These are phyloP conservation scores for Microbotryum scabiosae DNA, from an alignment of 1,284 basidiomycete species.

Conservation along the genomic window DNA sequence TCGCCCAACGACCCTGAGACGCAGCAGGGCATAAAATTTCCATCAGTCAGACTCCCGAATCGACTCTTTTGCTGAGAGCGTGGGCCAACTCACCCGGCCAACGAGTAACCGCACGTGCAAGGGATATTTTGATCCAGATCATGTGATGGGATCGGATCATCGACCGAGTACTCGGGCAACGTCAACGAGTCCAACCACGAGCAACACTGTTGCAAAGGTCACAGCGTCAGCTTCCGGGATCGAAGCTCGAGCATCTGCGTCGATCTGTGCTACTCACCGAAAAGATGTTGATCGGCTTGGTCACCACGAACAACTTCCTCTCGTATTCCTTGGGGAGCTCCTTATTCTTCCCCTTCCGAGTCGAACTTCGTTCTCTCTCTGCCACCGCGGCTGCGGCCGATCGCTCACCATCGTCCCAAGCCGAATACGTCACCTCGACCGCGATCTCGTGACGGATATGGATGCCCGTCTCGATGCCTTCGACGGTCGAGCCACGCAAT, in stretches of 20 bases:
- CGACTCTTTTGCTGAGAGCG: not conserved
- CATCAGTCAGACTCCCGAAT: not conserved
- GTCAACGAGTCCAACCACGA: slow-evolving; percentile 4
- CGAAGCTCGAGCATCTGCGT: not conserved
- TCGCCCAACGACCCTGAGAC: not conserved
- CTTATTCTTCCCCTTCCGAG: not conserved
- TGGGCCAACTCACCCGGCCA: not conserved
- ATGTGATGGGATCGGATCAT: not conserved
- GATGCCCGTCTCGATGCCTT: not conserved
- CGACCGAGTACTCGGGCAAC: not conserved
- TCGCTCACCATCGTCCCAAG: not conserved
- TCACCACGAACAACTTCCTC: not conserved
- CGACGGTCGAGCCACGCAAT: not conserved
- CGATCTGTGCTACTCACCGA: not conserved
- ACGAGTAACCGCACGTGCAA: not conserved
- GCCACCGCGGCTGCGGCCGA: no score
- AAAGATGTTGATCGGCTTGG: not conserved
- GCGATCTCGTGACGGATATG: not conserved
- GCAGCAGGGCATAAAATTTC: not conserved
- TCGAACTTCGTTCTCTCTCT: not conserved
- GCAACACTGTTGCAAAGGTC: not conserved
- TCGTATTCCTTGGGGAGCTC: not conserved
- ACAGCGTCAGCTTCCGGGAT: not conserved
- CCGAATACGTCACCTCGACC: not conserved
- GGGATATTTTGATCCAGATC: not conserved